A percentile compares a stretch with the other conserved stretches of the same genome.
These are phyloP conservation scores for Fusarium neocosmosporiellum DNA, from an alignment of 2,329 filamentous ascomycete genomes.

Conservation along the genomic window DNA sequence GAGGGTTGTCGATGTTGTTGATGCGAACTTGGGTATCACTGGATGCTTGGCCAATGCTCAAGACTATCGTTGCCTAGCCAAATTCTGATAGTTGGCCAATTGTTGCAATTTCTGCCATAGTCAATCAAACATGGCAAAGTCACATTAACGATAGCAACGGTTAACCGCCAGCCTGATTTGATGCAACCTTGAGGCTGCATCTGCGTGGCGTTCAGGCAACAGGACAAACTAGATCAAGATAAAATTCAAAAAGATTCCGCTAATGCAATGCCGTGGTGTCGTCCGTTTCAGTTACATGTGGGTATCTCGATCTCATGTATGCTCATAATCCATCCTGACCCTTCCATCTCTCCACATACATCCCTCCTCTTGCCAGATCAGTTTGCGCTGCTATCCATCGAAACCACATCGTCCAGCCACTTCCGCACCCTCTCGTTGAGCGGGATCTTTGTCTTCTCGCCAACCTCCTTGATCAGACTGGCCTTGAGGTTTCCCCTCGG, in stretches of 20 bases:
- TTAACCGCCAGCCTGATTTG: neutral
- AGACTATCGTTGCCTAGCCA: neutral
- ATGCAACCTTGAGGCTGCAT: conserved; percentile 7
- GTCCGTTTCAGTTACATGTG: conserved; percentile 18
- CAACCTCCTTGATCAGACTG: conserved; percentile 34
- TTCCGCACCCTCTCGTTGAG: conserved; percentile 36
- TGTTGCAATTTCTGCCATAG: neutral
- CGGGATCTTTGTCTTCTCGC: conserved; percentile 33
- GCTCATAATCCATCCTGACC: conserved; percentile 21
- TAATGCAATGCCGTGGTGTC: conserved; percentile 4
- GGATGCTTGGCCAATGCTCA: neutral
- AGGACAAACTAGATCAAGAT: neutral
- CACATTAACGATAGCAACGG: neutral
- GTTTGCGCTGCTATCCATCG: conserved; percentile 2
- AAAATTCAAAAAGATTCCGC: conserved; percentile 3
- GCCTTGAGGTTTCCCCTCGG: conserved; percentile 24
- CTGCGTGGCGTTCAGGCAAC: conserved; percentile 2
- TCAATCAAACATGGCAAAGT: neutral
- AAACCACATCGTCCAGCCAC: conserved; percentile 38
- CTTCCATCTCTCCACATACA: conserved; percentile 5
- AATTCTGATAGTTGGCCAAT: neutral
- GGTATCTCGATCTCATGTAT: conserved; percentile 35
- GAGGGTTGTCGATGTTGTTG: neutral
- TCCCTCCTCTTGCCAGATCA: conserved; percentile 13
- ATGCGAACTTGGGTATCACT: neutral